phyloP scores from a whole-genome alignment of 2,329 filamentous ascomycete species.

The Scolecobasidium constrictum region DNA sequence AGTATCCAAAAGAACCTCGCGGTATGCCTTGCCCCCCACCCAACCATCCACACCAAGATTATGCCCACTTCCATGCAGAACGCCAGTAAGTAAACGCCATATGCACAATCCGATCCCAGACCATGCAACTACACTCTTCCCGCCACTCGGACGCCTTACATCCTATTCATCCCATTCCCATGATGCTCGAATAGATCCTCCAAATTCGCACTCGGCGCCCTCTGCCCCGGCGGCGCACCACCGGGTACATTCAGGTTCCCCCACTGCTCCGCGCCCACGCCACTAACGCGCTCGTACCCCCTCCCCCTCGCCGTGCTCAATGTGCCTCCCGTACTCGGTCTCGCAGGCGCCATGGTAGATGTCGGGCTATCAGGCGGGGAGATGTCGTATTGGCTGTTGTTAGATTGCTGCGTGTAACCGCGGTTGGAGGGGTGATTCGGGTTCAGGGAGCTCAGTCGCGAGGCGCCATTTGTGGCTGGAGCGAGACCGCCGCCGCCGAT shows the following conservation, averaged over 20 bases:
- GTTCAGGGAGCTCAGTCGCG: slow-evolving; percentile 17
- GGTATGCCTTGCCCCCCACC: too few relatives aligned
- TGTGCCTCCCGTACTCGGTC: slow-evolving; percentile 16
- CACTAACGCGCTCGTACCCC: slow-evolving; percentile 18
- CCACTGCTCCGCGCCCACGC: slow-evolving; percentile 14
- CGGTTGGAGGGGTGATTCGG: slow-evolving; percentile 19
- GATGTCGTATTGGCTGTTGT: slow-evolving; percentile 15
- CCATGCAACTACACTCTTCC: too few relatives aligned
- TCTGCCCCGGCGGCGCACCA: slow-evolving; percentile 41
- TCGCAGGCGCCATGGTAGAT: slow-evolving; percentile 11
- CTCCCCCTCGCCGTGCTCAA: slow-evolving; percentile 16
- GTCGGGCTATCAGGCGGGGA: slow-evolving; percentile 25
- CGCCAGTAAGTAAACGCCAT: too few relatives aligned
- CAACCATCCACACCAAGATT: too few relatives aligned
- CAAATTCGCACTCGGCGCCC: slow-evolving; percentile 79
- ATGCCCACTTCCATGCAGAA: too few relatives aligned
- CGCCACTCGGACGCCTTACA: too few relatives aligned
- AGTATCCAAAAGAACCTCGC: too few relatives aligned
- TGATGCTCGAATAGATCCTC: slow-evolving; percentile 65
- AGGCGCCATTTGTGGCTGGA: neutral
- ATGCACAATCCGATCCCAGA: too few relatives aligned
- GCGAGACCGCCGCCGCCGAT: slow-evolving; percentile 24
- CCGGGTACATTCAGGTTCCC: slow-evolving; percentile 51
- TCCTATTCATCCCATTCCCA: slow-evolving; percentile 1
- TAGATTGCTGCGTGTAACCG: slow-evolving; percentile 12